A percentile compares a stretch with the other conserved stretches of the same genome.
These are phyloP conservation scores for Xylaria flabelliformis DNA, from an alignment of 495 filamentous ascomycete species.

Conservation along the genomic window DNA sequence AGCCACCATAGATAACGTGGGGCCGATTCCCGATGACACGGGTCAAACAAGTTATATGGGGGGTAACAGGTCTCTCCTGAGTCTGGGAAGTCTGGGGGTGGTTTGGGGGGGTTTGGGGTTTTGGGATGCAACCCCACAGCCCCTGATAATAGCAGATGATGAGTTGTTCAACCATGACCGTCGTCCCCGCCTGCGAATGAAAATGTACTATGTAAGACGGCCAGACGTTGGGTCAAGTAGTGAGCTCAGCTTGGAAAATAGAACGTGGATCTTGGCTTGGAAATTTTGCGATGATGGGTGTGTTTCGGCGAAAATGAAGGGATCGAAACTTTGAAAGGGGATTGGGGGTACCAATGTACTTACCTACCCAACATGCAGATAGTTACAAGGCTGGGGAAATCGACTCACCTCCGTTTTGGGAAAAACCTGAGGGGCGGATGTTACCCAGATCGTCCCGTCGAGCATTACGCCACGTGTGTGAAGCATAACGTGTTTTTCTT, in stretches of 20 bases:
- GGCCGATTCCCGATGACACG: constrained; percentile 30
- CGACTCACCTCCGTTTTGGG: constrained; percentile 17
- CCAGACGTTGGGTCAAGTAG: background rate
- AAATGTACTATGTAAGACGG: background rate
- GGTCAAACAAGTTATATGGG: constrained; percentile 7
- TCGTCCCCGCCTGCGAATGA: constrained; percentile 12
- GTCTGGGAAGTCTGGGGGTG: constrained; percentile 15
- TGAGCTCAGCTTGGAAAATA: constrained; percentile 23
- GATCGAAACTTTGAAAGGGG: constrained; percentile 3
- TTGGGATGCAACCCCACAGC: constrained; percentile 23
- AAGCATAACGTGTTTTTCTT: constrained; percentile 11
- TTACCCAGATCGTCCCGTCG: constrained; percentile 22
- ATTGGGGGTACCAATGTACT: background rate
- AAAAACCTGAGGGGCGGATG: constrained; percentile 22
- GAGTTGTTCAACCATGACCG: constrained; percentile 24
- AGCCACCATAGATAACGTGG: constrained; percentile 14
- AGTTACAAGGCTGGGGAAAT: background rate
- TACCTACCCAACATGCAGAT: background rate
- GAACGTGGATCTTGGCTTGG: background rate
- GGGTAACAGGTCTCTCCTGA: constrained; percentile 4
- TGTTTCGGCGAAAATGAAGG: constrained; percentile 7
- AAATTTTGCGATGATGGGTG: background rate
- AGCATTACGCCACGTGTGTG: constrained; percentile 27
- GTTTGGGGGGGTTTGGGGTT: background rate
- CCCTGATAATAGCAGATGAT: constrained; percentile 27